These are phyloP conservation scores for Auricularia sp. DNA, from an alignment of 768 basidiomycete genomes.

Conservation along the genomic window DNA sequence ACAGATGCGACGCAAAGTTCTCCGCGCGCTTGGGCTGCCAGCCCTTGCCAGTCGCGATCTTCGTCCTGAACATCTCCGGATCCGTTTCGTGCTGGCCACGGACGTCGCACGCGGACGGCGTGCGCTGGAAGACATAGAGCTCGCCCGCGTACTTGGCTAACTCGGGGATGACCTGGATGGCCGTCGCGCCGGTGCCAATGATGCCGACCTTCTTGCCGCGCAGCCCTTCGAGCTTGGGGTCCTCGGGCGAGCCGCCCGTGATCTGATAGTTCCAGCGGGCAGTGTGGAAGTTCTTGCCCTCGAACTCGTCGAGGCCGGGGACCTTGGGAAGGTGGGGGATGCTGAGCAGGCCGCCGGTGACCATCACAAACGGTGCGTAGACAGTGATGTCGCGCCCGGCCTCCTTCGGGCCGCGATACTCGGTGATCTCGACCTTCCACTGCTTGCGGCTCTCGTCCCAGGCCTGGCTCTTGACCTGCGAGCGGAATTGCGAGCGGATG, in stretches of 20 bases:
- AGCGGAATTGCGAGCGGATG: neutral
- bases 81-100: conserved; percentile 1
- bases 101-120: conserved; percentile 4
- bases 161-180: conserved; percentile 5
- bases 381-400: neutral
- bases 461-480: neutral
- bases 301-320: conserved; percentile 3
- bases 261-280: conserved; percentile 1
- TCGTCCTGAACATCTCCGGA: neutral
- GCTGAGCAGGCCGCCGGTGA: neutral
- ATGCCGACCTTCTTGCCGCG: conserved; percentile 4
- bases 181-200: conserved; percentile 5
- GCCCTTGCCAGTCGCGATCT: neutral
- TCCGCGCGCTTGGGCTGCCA: neutral
- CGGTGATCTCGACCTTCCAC: conserved; percentile 1
- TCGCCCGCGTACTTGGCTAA: neutral
- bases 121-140: conserved; percentile 8
- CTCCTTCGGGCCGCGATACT: neutral
- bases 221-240: neutral
- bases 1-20: neutral
- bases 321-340: neutral
- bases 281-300: neutral
- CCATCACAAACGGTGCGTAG: neutral
- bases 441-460: neutral
- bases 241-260: conserved; percentile 1